Base-by-base conservation (phyloP, 192 early-diverging fungal genomes). In the Polychytrium aggregatum region DNA sequence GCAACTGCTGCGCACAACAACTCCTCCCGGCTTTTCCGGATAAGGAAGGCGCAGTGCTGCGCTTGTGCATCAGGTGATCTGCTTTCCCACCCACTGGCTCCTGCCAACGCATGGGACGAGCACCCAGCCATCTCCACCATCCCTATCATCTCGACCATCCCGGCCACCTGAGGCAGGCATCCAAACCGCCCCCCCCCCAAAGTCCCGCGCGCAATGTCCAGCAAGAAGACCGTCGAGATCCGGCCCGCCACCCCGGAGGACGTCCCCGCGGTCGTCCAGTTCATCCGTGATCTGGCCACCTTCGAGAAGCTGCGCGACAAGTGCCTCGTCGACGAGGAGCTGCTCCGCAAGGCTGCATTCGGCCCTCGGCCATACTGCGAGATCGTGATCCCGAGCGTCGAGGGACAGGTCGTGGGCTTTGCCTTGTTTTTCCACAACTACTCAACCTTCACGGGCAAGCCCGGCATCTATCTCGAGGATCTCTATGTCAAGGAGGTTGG, bases 401-500 rank as follows among this genome's bases (percentile, higher is more conserved):
- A 59, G 22, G 55, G 39, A 25, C 7, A 58, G n/a, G 48, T 79
- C 17, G 82, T 78, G 0, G 90, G 85, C 1, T 76, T 93, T 55
- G 85, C 87, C 5, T 67, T 93, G 41, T 93, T 79, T 52, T 93
- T 89, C 53, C 72, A 75, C 62, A 93, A 88, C 66, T 93, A 83
- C 53, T 60, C 58, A 18, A 60, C 58, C 8, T 60, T 51, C 48
- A 41, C 49, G 33, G 85, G 76, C 0, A 51, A 63, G 21, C 85
- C 84, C 0, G 90, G 87, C 9, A 60, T 93, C 18, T 90, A 93
- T 57, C 67, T 93, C 7, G 90, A 90, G 55, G 90, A 90, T 56
- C 67, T 93, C 24, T 86, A 76, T 64, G 83, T 93, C 13, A 34
- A 57, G 18, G 48, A 58, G 25, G 77, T n/a, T n/a, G n/a, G n/a